Base-by-base conservation (phyloP, 352 stramenopile species). In the Phytophthora crassamura region DNA sequence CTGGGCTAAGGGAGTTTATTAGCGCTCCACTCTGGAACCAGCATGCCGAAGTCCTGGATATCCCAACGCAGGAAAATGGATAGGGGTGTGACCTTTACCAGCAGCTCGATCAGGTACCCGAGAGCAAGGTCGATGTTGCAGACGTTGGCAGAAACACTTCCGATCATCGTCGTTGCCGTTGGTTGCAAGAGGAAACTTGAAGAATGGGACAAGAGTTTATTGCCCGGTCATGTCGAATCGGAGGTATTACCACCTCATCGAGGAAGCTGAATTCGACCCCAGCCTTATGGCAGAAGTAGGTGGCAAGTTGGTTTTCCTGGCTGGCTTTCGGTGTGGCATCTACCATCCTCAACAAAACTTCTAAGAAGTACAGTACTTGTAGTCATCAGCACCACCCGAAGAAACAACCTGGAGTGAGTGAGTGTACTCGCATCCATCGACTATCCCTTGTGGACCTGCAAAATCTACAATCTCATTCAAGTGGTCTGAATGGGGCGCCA, bases 1-100 rank as follows among this genome's bases (percentile, higher is more conserved):
- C 16, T 25, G 22, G 22, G 3, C 22, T 25, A 25, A 25, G 22
- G 22, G 9, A 33, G 20, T 3, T 5, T 49, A 12, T 61, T 62
- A 28, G 49, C 28, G 28, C 50, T 42, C 59, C 59, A 68, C 40
- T 68, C 59, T 46, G 59, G 59, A 7, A 68, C 42, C 12, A 68
- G 18, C 15, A 59, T n/a, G n/a, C 59, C 59, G 14, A 67, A 33
- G 39, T 67, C 49, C 36, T 46, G 40, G 20, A 67, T 14, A 3
- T 45, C 49, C 59, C 59, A 67, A 22, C 6, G 46, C 12, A 67
- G 36, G 35, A 67, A 20, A 16, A n/a, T 32, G 43, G 16, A 48
- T 11, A 67, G 4, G 6, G 42, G 36, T 1, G 50, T 45, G 30
- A 33, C 38, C 34, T 56, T 60, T 8, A 67, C 28, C 12, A 50